Base-by-base conservation (phyloP, 495 filamentous ascomycete species). In the Hyaloscypha bicolor region DNA sequence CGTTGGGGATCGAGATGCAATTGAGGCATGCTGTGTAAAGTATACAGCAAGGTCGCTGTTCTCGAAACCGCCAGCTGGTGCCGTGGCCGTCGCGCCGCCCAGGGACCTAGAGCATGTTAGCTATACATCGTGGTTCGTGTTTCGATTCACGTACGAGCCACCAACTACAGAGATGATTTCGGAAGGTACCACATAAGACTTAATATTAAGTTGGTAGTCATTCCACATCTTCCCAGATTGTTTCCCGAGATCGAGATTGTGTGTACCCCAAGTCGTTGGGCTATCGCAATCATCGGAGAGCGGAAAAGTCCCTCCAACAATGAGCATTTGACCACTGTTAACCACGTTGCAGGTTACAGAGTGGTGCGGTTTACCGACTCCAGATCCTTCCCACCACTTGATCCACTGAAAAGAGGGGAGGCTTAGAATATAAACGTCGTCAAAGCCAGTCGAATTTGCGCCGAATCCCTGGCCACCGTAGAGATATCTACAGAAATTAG, bases 401-500 rank as follows among this genome's bases (percentile, higher is more conserved):
- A 85, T 81, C 86, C 86, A 88, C 29, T 75, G 78, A 69, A 88
- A 90, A 6, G 79, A 79, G 1, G 86, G 86, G 6, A 88, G 72
- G 58, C 79, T 78, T 21, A 88, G 78, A 55, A 87, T 82, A 65
- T 84, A 87, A 19, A 85, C 77, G 73, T 88, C 85, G 67, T 86
- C 84, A 67, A 78, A 85, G 11, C 80, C 83, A 25, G 75, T 70
- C 8, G 70, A 71, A 59, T 82, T 75, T 5, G 71, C 70, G 5
- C 75, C 71, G 51, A 81, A 76, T 33, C 78, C 78, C 32, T 76
- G 76, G 11, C 84, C 84, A 55, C 83, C 84, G 71, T 82, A 85
- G 12, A 85, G 75, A 62, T 86, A 85, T 19, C 83, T 85, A 63
- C 35, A 1, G 14, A 19, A 14, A 6, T 56, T 6, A 59, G 25